Evolutionary conservation across 164 flowering plant genomes (phyloP).

Genomic region (Paratinospora sagittata): DNA sequence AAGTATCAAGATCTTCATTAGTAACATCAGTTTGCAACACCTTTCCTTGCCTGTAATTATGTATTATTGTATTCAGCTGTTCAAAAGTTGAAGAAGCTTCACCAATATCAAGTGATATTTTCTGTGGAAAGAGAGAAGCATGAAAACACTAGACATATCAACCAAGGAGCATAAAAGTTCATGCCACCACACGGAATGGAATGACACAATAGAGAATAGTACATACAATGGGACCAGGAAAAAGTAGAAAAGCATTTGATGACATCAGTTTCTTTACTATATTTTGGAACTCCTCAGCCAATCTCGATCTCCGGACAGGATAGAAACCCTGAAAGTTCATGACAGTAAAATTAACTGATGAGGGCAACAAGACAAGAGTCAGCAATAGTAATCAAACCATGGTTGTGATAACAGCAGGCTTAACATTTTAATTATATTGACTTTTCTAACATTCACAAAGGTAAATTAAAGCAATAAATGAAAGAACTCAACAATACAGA

Average conservation of each 20-base stretch:
- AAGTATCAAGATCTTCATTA: conserved; percentile 32
- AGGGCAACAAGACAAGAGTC: not conserved
- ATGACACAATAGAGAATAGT: not conserved
- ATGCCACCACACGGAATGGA: not conserved
- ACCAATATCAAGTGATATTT: conserved; percentile 56
- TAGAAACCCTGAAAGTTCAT: conserved; percentile 60
- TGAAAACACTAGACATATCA: not conserved
- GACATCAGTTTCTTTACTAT: conserved; percentile 39
- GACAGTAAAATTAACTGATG: not conserved
- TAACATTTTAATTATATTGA: too few species aligned
- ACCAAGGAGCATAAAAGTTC: not conserved
- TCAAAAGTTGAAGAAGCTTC: conserved; percentile 52
- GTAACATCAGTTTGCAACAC: conserved; percentile 31
- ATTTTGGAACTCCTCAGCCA: conserved; percentile 41
- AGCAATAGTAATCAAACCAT: too few species aligned
- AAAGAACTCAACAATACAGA: too few species aligned
- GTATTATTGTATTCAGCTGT: conserved; percentile 31
- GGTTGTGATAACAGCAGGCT: too few species aligned
- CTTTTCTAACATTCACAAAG: not conserved
- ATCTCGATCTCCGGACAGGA: conserved; percentile 71
- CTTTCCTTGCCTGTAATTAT: conserved; percentile 30
- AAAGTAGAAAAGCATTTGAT: conserved; percentile 37
- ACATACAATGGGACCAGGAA: conserved; percentile 40
- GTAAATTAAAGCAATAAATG: not conserved
- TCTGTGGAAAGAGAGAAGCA: conserved; percentile 34